Base-by-base conservation (phyloP, 208 protist species). In the Trypanosoma conorhini region DNA sequence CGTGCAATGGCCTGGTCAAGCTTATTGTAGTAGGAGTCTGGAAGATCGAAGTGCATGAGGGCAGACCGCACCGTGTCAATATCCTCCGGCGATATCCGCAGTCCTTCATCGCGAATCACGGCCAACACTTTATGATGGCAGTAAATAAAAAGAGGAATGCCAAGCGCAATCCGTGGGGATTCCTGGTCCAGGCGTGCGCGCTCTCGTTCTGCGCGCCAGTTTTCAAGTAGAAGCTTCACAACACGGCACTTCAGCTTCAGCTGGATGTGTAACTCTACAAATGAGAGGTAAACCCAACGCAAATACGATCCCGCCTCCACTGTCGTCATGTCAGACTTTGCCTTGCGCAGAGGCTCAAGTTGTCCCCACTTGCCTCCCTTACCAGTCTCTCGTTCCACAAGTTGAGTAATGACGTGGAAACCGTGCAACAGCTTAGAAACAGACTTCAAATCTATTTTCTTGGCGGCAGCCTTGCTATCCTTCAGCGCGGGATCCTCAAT, bases 181-280 rank as follows among this genome's bases (percentile, higher is more conserved):
- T 89, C 79, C 60, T 84, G 56, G 3, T 67, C 80, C 33, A 86
- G 60, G 56, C 89, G 84, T 33, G 89, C 87, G 56, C 83, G 78
- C 76, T 92, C 87, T 44, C 89, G 82, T 77, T 95, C 89, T 15
- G 42, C 56, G 61, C 88, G 85, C 89, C 89, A 95, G 62, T 88
- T 81, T 58, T 88, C 83, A 54, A 93, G 82, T 62, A 83, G 74
- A 60, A 93, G 79, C 74, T 85, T 85, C 72, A 89, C 81, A 10
- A 90, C 73, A 62, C 86, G 77, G 22, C 76, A 81, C 78, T 87
- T 89, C 40, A 95, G 76, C 67, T 89, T 88, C 65, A 79, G 77
- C 38, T 89, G 73, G 33, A 95, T 84, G 78, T 95, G 89, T 30
- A 86, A 70, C 66, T 91, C 83, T 58, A 93, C 80, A 70, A 89